Percentiles rank a stretch among this genome's conserved stretches.
These are phyloP conservation scores for Suaeda aralocaspica DNA, from an alignment of 148 eudicot species.

Conservation along the genomic window DNA sequence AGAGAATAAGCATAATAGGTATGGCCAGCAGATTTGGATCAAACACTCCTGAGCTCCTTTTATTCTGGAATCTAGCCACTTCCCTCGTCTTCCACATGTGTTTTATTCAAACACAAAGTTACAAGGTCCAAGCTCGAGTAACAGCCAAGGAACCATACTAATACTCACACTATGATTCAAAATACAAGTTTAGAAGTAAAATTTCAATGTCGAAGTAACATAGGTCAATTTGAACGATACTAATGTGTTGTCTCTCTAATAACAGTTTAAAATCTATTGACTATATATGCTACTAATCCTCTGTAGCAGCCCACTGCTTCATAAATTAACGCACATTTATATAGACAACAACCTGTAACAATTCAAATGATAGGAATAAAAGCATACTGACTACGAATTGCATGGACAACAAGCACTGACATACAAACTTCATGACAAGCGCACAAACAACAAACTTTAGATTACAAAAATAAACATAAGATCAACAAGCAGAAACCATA, in stretches of 20 bases:
- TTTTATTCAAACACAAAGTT: background rate
- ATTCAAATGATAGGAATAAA: background rate
- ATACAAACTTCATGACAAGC: background rate
- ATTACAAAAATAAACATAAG: background rate
- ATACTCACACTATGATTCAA: background rate
- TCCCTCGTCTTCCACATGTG: background rate
- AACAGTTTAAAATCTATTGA: too few species aligned
- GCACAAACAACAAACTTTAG: background rate
- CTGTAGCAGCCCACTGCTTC: too few species aligned
- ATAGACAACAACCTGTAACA: background rate
- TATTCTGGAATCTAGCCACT: background rate
- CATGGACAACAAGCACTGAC: background rate
- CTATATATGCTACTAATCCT: background rate
- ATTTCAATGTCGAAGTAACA: background rate
- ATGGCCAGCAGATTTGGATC: background rate
- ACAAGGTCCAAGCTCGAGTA: background rate
- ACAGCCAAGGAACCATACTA: background rate
- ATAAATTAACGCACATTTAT: background rate
- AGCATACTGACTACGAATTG: background rate
- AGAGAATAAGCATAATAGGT: background rate
- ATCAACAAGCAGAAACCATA: slow-evolving; percentile 2
- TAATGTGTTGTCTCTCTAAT: too few species aligned
- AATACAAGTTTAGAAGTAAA: background rate
- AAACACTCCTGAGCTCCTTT: background rate
- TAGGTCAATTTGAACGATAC: too few species aligned